Evolutionary conservation across 768 basidiomycete genomes (phyloP).

Genomic region (Podaxis rugospora): DNA sequence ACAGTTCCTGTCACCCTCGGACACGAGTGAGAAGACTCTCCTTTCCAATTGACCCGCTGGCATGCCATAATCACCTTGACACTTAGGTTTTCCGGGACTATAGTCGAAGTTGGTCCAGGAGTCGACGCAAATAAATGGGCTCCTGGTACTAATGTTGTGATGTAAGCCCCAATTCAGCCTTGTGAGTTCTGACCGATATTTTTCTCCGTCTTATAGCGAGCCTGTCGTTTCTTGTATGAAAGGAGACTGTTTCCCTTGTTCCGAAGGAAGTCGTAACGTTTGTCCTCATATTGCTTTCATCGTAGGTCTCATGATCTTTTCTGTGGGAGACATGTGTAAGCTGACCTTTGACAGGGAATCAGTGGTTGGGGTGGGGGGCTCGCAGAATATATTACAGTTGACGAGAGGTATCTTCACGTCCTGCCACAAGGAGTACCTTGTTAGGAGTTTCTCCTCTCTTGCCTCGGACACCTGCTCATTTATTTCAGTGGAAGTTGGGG

Average conservation of each 20-base stretch:
- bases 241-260: slow-evolving; percentile 29
- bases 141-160: slow-evolving; percentile 30
- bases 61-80: not conserved
- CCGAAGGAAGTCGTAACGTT: slow-evolving; percentile 26
- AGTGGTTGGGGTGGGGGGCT: slow-evolving; percentile 39
- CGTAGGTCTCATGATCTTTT: slow-evolving; percentile 20
- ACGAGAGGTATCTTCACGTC: slow-evolving; percentile 30
- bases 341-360: slow-evolving; percentile 26
- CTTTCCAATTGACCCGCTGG: not conserved
- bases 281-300: slow-evolving; percentile 31
- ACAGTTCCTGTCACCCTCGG: slow-evolving; percentile 38
- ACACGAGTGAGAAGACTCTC: slow-evolving; percentile 33
- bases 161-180: slow-evolving; percentile 17
- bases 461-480: not conserved
- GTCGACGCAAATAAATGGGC: slow-evolving; percentile 28
- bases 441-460: slow-evolving; percentile 17
- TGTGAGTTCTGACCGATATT: not conserved
- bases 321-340: not conserved
- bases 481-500: slow-evolving; percentile 39
- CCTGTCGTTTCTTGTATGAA: slow-evolving; percentile 37
- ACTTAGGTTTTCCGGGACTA: slow-evolving; percentile 30
- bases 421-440: slow-evolving; percentile 34
- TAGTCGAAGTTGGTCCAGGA: slow-evolving; percentile 28
- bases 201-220: slow-evolving; percentile 24
- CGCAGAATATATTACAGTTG: slow-evolving; percentile 34